phyloP scores from a whole-genome alignment of 768 basidiomycete species.

The Tricholoma saponaceum region DNA sequence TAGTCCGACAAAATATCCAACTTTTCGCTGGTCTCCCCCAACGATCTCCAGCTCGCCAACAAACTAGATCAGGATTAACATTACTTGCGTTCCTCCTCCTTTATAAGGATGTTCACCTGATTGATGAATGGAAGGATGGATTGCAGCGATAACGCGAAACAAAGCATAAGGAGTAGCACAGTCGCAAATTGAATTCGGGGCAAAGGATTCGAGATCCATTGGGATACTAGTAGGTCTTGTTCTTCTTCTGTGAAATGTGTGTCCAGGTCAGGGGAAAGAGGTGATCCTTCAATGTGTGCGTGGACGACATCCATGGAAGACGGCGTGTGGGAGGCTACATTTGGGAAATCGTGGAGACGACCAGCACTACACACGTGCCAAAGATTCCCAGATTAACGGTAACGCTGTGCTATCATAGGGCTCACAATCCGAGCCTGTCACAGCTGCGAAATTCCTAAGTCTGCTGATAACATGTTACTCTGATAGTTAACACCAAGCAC shows the following conservation, averaged over 20 bases:
- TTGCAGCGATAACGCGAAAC: not conserved
- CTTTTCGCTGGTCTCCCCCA: not conserved
- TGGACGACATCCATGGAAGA: not conserved
- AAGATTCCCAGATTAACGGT: no score
- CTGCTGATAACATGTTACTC: no score
- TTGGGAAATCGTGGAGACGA: no score
- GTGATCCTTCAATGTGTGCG: not conserved
- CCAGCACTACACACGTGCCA: no score
- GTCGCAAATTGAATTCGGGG: not conserved
- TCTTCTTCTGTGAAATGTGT: not conserved
- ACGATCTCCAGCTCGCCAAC: not conserved
- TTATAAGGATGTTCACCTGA: not conserved
- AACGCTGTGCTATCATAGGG: no score
- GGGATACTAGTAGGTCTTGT: not conserved
- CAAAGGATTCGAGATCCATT: not conserved
- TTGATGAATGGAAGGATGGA: not conserved
- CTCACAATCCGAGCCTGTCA: no score
- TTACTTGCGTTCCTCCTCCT: not conserved
- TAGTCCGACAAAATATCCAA: not conserved
- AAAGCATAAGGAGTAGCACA: not conserved
- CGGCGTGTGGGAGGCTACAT: not conserved
- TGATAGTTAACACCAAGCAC: no score
- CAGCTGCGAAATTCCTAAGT: no score
- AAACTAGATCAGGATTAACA: not conserved
- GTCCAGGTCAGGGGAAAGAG: not conserved